Evolutionary conservation across 2,329 filamentous ascomycete species (phyloP).

Genomic region (Penicillium vulpinum): DNA sequence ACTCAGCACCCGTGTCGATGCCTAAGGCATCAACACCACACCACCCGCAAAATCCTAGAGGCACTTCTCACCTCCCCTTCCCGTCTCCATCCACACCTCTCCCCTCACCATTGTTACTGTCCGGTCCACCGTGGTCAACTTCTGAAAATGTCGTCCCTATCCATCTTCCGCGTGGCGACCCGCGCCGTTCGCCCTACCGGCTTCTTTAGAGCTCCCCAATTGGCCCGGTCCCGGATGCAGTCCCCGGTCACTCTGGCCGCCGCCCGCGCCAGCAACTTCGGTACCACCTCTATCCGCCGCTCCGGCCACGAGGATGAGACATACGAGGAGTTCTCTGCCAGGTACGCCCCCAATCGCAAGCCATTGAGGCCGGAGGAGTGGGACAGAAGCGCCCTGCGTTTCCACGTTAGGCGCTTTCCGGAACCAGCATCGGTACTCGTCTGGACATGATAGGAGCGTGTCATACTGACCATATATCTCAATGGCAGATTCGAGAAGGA

Average conservation of each 20-base stretch:
- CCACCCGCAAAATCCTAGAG: slow-evolving; percentile 42
- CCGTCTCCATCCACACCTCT: slow-evolving; percentile 22
- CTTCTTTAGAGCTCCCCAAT: slow-evolving; percentile 65
- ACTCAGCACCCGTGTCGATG: slow-evolving; percentile 17
- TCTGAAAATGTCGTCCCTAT: slow-evolving; percentile 63
- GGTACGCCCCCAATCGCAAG: slow-evolving; percentile 59
- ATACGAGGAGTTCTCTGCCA: slow-evolving; percentile 97
- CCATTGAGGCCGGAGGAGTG: slow-evolving; percentile 26
- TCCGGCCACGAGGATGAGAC: slow-evolving; percentile 85
- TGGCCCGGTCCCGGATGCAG: slow-evolving; percentile 58
- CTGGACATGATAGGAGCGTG: slow-evolving; percentile 19
- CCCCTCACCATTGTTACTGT: slow-evolving; percentile 23
- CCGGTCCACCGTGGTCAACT: slow-evolving; percentile 21
- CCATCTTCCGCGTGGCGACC: slow-evolving; percentile 69
- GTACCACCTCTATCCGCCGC: slow-evolving; percentile 56
- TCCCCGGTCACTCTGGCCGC: slow-evolving; percentile 55
- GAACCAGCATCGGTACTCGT: slow-evolving; percentile 6
- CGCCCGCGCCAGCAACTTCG: slow-evolving; percentile 65
- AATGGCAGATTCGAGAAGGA: slow-evolving; percentile 92
- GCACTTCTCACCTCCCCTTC: slow-evolving; percentile 29
- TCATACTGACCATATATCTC: slow-evolving; percentile 40
- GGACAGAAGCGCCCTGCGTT: slow-evolving; percentile 12
- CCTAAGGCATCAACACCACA: slow-evolving; percentile 36
- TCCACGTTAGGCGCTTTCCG: slow-evolving; percentile 15
- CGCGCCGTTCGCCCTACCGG: slow-evolving; percentile 61